Evolutionary conservation across 1,284 basidiomycete genomes (phyloP).

Genomic region (Cutaneotrichosporon arboriforme): DNA sequence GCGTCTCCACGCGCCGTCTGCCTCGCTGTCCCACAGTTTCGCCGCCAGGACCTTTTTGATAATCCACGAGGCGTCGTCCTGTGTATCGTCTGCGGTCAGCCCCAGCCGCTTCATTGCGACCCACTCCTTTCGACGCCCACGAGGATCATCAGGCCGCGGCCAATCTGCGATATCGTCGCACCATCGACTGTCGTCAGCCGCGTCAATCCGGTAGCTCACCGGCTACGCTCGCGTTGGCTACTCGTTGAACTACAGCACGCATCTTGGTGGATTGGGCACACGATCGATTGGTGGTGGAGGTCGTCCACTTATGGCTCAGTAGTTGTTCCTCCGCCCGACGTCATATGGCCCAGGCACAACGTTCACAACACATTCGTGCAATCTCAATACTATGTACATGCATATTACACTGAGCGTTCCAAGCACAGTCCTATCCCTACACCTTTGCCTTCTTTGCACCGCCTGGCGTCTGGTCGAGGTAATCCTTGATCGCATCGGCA

Average conservation of each 20-base stretch:
- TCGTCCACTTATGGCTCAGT: neutral
- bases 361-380: neutral
- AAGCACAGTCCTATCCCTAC: neutral
- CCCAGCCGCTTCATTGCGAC: neutral
- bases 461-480: slow-evolving; percentile 19
- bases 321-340: neutral
- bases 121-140: slow-evolving; percentile 59
- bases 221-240: slow-evolving; percentile 42
- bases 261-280: slow-evolving; percentile 20
- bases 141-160: slow-evolving; percentile 75
- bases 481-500: slow-evolving; percentile 25
- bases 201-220: no score
- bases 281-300: neutral
- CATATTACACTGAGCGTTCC: no score
- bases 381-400: neutral
- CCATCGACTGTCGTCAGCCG: slow-evolving; percentile 40
- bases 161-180: slow-evolving; percentile 64
- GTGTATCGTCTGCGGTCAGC: slow-evolving; percentile 62
- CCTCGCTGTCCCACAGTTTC: slow-evolving; percentile 62
- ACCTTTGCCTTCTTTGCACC: slow-evolving; percentile 5
- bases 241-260: slow-evolving; percentile 47
- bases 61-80: slow-evolving; percentile 62
- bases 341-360: no score
- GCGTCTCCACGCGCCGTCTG: slow-evolving; percentile 58
- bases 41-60: slow-evolving; percentile 74